Evolutionary conservation across 2,329 filamentous ascomycete genomes (phyloP), one percentile per base, ranked within the genome.

Genomic region (Ilyonectria robusta): DNA sequence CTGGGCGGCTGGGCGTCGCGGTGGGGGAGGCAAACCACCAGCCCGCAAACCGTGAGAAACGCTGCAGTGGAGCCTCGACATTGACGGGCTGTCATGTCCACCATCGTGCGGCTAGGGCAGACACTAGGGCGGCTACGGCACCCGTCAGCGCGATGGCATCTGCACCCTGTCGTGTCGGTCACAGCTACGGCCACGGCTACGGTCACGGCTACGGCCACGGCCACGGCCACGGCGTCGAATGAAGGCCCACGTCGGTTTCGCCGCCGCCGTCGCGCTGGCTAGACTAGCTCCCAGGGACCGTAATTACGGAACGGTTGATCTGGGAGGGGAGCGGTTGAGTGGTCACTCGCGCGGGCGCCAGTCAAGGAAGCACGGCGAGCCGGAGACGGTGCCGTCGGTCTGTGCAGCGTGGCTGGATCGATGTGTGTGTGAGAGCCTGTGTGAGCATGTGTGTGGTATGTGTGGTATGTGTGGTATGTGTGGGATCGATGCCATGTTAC

Each of bases 111-210:
- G 68, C 69, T 76, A 74, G 67, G 57, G 54, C 51, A 55, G 70
- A 71, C 72, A 71, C 74, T 76, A 76, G 67, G 64, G 72, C 74
- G 74, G 74, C 74, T 74, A 72, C 73, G 62, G 63, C 69, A 76
- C 67, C 74, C 74, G 71, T 72, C 74, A 75, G 67, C 72, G 59
- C 72, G 66, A 70, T 73, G 71, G 69, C 73, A 75, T 68, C 67
- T 70, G 67, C 68, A 70, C 65, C 66, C 58, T 70, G 66, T 54
- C 66, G 26, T 26, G 26, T 26, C 26, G 26, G 26, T 26, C 26
- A 26, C 26, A 26, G 26, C 26, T 26, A 6, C 26, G 26, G 26
- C 26, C 26, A 26, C 26, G 26, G 26, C 26, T 26, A 6, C 26
- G 26, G 26, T 5, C 26, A 26, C 26, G 26, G 26, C 26, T 26